Evolutionary conservation across 2,329 filamentous ascomycete genomes (phyloP), one percentile per base, ranked within the genome.

Genomic region (Microsporum ferrugineum): DNA sequence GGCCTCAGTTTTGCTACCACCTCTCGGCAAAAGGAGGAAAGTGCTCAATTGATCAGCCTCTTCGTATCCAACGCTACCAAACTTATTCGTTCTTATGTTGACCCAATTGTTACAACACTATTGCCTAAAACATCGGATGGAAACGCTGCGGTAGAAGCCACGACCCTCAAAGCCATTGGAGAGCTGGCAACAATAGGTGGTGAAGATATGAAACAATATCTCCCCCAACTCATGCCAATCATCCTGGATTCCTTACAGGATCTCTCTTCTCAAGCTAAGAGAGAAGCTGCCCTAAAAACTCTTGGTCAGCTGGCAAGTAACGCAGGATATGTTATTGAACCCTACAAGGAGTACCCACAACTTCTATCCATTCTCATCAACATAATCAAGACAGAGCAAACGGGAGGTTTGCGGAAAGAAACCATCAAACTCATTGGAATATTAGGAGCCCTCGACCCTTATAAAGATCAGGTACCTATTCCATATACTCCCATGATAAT

Each of bases 341-440:
- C 95, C 0, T 99, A 99, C 69, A 81, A 92, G 56, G 91, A 99
- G 63, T 96, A 97, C 68, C 94, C 95, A 0, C 88, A 96, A 70
- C 82, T 99, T 6, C 84, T 99, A 57, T 91, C 94, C 63, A 88
- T 97, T 33, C 78, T 99, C 8, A 92, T 96, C 71, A 89, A 88
- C 66, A 96, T 99, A 66, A 94, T 97, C 67, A 89, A 95, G 68
- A 89, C 88, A 4, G 95, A 99, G 73, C 89, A 91, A 64, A 87
- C 91, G 60, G 90, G 90, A 0, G 84, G 88, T 14, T 78, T 99
- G 38, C 84, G 94, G 49, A 90, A 94, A 65, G 92, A 97, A 73
- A 96, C 94, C 0, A 96, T 99, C 69, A 96, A 96, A 68, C 77
- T 99, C 23, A 90, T 99, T 81, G 94, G 94, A 68, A 96, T 96